phyloP scores from a whole-genome alignment of 768 basidiomycete genomes.

The Crepidotus variabilis region DNA sequence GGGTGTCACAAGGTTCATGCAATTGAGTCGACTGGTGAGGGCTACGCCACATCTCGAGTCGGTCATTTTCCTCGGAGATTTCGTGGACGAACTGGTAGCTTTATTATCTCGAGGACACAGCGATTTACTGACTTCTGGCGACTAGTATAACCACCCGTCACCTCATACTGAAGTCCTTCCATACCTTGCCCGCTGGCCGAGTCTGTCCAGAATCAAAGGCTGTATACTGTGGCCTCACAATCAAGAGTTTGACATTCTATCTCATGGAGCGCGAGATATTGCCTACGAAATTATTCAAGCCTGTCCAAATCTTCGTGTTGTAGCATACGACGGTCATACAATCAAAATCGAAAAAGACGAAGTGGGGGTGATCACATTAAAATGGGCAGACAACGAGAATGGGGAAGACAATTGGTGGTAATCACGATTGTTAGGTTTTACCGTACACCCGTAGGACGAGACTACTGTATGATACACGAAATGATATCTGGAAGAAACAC shows the following conservation, averaged over 20 bases:
- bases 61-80: slow-evolving; percentile 1
- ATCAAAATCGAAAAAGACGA: background rate
- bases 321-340: background rate
- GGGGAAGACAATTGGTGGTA: background rate
- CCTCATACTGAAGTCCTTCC: background rate
- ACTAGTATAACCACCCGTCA: background rate
- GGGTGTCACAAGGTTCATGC: slow-evolving; percentile 1
- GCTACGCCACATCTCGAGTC: slow-evolving; percentile 9
- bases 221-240: slow-evolving; percentile 8
- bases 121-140: background rate
- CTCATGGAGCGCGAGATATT: background rate
- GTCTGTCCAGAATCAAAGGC: background rate
- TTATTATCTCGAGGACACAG: too few species aligned
- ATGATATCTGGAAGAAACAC: background rate
- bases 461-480: background rate
- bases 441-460: too few species aligned
- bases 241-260: background rate
- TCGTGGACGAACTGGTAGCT: background rate
- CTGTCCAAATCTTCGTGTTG: slow-evolving; percentile 1
- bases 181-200: slow-evolving; percentile 2
- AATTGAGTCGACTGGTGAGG: slow-evolving; percentile 7
- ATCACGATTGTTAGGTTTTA: too few species aligned
- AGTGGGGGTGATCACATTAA: background rate
- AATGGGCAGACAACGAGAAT: background rate
- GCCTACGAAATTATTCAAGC: background rate